A percentile compares a stretch with the other conserved stretches of the same genome.
These are phyloP conservation scores for Suillus decipiens DNA, from an alignment of 768 basidiomycete species.

Conservation along the genomic window DNA sequence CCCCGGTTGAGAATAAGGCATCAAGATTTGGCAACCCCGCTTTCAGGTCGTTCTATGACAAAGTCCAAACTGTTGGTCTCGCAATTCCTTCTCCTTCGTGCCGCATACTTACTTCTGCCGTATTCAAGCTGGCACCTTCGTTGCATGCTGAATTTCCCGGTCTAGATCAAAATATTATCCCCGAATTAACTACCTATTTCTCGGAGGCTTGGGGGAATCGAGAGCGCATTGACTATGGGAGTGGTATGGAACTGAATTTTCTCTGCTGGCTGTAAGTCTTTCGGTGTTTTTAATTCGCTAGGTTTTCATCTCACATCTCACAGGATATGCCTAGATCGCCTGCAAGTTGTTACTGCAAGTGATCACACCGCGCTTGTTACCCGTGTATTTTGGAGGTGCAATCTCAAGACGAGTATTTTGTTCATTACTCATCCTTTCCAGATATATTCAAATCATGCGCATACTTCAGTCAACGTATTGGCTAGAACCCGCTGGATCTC, in stretches of 20 bases:
- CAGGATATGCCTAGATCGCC: conserved; percentile 79
- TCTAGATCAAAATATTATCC: conserved; percentile 56
- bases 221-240: conserved; percentile 96
- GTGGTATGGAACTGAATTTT: conserved; percentile 99
- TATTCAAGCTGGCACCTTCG: conserved; percentile 46
- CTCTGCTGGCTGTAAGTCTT: conserved; percentile 88
- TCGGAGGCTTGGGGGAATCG: conserved; percentile 89
- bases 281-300: neutral
- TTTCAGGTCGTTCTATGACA: conserved; percentile 89
- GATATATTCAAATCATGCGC: conserved; percentile 82
- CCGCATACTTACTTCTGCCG: conserved; percentile 2
- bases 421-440: conserved; percentile 18
- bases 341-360: conserved; percentile 59
- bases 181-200: conserved; percentile 82
- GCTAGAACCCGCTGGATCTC: conserved; percentile 98
- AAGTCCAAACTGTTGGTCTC: conserved; percentile 59
- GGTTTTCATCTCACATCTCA: neutral
- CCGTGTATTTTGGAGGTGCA: conserved; percentile 85
- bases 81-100: neutral
- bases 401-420: neutral
- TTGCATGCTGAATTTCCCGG: conserved; percentile 62
- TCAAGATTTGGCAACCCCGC: conserved; percentile 98
- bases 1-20: conserved; percentile 85
- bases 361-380: conserved; percentile 81
- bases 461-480: conserved; percentile 91